A percentile compares a stretch with the other conserved stretches of the same genome.
Evolutionary conservation across 257 asterid genomes (phyloP).

Genomic region (Schizonepeta tenuifolia): DNA sequence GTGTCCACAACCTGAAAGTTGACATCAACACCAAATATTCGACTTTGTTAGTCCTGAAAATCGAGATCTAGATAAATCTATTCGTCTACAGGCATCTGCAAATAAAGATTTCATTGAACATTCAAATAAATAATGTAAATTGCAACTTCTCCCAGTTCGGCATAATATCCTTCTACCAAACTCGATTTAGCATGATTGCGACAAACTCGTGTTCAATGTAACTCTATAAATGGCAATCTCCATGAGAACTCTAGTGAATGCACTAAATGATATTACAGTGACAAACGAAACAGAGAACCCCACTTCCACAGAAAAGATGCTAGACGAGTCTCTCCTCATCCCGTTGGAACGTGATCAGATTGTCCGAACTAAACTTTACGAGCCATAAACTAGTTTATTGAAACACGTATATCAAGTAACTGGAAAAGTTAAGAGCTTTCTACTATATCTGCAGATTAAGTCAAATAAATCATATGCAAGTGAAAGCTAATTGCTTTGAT

Average conservation of each 20-base stretch:
- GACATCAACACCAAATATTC: neutral
- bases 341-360: too few relatives aligned
- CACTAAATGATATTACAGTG: too few relatives aligned
- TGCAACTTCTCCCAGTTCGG: neutral
- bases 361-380: too few relatives aligned
- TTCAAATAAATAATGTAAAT: neutral
- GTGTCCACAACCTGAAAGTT: slow-evolving; percentile 76
- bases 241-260: neutral
- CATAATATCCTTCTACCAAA: neutral
- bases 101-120: too few relatives aligned
- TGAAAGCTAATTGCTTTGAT: neutral
- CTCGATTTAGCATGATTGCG: too few relatives aligned
- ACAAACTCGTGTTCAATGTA: neutral
- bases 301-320: too few relatives aligned
- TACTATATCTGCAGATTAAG: neutral
- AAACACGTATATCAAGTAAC: too few relatives aligned
- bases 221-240: neutral
- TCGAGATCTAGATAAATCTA: neutral
- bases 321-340: too few relatives aligned
- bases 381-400: too few relatives aligned
- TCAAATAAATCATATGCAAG: neutral
- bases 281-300: too few relatives aligned
- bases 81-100: neutral
- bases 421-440: neutral
- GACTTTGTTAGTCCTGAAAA: neutral